Base-by-base conservation (phyloP, 305 asterid genomes). In the Nicotiana rustica region DNA sequence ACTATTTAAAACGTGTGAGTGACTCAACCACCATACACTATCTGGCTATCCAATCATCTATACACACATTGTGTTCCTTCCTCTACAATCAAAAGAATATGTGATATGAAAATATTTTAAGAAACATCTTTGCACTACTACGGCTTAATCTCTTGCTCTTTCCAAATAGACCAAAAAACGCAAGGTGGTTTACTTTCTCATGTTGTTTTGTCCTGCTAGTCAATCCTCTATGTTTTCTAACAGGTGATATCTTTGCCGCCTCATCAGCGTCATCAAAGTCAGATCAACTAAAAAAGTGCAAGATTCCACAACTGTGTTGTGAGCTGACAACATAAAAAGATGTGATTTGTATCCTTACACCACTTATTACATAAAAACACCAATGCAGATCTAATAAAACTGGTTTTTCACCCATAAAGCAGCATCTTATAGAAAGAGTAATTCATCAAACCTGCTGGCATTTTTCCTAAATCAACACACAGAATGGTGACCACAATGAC, bases 51-150 rank as follows among this genome's bases (percentile, higher is more conserved):
- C 62, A 31, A 52, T 52, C 29, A 75, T 52, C 44, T 29, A 17
- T 15, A 49, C 47, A 29, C 25, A 75, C 7, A 75, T 1, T 15
- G 65, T 41, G 31, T 14, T 52, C 15, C 65, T 75, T 35, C 17
- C 15, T 33, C 65, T 73, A 73, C 64, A 73, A 73, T 41, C n/a
- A 73, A 14, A 73, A 21, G 79, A 73, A 73, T 49, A 35, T 73
- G 15, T 52, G 59, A 12, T 52, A 13, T 14, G 29, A n/a, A 47
- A 21, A 71, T 71, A 71, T 0, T 12, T 71, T 47, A 0, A 3
- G 21, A 21, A 47, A 25, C 79, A 21, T 47, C 15, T 25, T 14
- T 15, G 6, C 79, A 73, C 1, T 21, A 21, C 55, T 15, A 75
- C 1, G 10, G 29, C 10, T 75, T 52, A 8, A 52, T 14, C 61